phyloP scores from a whole-genome alignment of 345 rosid species.

The Dipteronia dyeriana region DNA sequence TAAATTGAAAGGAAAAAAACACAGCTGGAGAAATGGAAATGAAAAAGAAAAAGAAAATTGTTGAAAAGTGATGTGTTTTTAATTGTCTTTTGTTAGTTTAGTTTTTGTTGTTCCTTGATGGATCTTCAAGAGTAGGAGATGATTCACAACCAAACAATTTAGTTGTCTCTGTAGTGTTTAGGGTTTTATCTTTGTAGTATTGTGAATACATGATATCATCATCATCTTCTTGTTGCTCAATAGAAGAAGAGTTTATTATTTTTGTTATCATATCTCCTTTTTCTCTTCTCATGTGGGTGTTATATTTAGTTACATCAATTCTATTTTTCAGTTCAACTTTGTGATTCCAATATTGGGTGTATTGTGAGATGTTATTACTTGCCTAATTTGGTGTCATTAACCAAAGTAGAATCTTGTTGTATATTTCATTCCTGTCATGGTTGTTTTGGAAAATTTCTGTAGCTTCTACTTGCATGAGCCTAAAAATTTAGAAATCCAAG shows the following conservation, averaged over 20 bases:
- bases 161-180: slow-evolving; percentile 10
- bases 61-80: not conserved
- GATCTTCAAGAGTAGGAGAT: not conserved
- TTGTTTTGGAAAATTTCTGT: no score
- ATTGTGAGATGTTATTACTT: not conserved
- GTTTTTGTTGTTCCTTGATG: slow-evolving; percentile 1
- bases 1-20: not conserved
- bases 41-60: not conserved
- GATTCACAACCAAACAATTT: not conserved
- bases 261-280: not conserved
- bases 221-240: slow-evolving; percentile 20
- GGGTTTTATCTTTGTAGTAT: slow-evolving; percentile 1
- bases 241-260: slow-evolving; percentile 17
- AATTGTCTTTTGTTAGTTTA: not conserved
- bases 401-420: no score
- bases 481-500: no score
- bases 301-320: not conserved
- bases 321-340: no score
- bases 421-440: no score
- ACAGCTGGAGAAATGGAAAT: not conserved
- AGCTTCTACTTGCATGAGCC: no score
- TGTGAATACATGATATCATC: slow-evolving; percentile 19
- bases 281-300: not conserved
- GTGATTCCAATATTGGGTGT: not conserved
- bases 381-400: no score